Base-by-base conservation (phyloP, 352 stramenopile species). In the Stramenopiles sp. region DNA sequence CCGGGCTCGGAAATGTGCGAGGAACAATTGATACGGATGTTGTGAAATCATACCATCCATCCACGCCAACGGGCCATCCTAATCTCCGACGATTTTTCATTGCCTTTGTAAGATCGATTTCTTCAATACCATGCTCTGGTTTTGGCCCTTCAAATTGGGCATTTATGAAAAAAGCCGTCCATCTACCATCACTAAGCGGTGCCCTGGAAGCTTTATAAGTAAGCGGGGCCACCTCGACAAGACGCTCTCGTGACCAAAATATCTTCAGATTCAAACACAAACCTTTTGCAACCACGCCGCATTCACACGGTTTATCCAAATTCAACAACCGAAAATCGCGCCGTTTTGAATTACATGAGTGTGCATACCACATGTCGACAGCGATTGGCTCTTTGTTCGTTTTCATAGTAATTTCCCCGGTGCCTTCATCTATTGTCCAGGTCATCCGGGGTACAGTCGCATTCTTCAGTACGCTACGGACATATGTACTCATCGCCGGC, bases 281-380 rank as follows among this genome's bases (percentile, higher is more conserved):
- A n/a, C 82, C 80, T 39, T 86, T 67, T 67, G 83, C 75, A 32
- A 32, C 39, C 31, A 85, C 30, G 27, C 83, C 82, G 25, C 55
- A 81, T 8, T 30, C 31, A 81, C 84, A 86, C 33, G 84, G 84
- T 81, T 86, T 84, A 75, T 86, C 82, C 25, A 81, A 25, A 39
- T 83, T 80, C n/a, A 82, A 81, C 25, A 86, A 78, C 44, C 84
- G 75, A 80, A 84, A 86, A 80, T 86, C 84, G 14, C 84, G 81
- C 29, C 84, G 83, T 4, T 32, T 82, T 14, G 0, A 76, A 80
- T 83, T 76, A 14, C 67, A 32, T 67, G 83, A 83, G 22, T 80
- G 75, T 27, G 44, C 30, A 80, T 55, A 84, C 30, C 81, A 82
- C n/a, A 86, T 81, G 30, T 81, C 44, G 7, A 85, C 83, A 25